Conservation (phyloP, 768 basidiomycete species). For the Cantharellus cinnabarinus region DNA sequence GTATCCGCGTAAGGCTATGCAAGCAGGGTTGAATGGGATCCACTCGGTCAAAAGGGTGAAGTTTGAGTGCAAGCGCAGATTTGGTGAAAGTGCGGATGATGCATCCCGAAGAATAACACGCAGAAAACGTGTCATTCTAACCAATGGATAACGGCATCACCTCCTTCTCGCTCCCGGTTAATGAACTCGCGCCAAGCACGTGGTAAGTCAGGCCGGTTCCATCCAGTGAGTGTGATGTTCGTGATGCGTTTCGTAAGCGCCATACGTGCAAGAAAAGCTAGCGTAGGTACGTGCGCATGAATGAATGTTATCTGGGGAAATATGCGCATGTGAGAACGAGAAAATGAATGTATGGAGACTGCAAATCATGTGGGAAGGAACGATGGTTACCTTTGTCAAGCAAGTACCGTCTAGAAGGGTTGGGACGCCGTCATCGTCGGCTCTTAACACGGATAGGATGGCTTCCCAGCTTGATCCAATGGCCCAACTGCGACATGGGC, state of each 20-base stretch:
- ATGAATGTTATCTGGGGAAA: slow-evolving; percentile 4
- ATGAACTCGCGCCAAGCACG: slow-evolving; percentile 3
- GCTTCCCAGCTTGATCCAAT: neutral
- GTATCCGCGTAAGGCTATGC: too few species aligned
- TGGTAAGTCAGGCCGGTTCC: slow-evolving; percentile 3
- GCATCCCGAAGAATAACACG: neutral
- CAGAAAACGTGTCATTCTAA: neutral
- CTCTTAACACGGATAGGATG: slow-evolving; percentile 1
- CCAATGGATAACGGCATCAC: neutral
- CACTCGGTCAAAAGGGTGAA: too few species aligned
- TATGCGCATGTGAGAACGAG: neutral
- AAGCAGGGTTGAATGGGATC: too few species aligned
- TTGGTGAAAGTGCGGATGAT: too few species aligned
- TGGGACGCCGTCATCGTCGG: slow-evolving; percentile 2
- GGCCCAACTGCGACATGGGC: neutral
- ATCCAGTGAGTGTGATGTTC: slow-evolving; percentile 5
- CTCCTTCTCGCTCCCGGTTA: slow-evolving; percentile 2
- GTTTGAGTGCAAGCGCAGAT: too few species aligned
- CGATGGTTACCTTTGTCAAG: neutral
- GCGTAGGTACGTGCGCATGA: slow-evolving; percentile 4
- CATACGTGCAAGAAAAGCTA: slow-evolving; percentile 7
- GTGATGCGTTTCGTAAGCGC: slow-evolving; percentile 1
- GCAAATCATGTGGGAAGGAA: neutral
- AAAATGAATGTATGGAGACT: too few species aligned
- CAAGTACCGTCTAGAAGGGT: slow-evolving; percentile 7